A percentile compares a stretch with the other conserved stretches of the same genome.
These are phyloP conservation scores for Crepidotus variabilis DNA, from an alignment of 768 basidiomycete species.

Conservation along the genomic window DNA sequence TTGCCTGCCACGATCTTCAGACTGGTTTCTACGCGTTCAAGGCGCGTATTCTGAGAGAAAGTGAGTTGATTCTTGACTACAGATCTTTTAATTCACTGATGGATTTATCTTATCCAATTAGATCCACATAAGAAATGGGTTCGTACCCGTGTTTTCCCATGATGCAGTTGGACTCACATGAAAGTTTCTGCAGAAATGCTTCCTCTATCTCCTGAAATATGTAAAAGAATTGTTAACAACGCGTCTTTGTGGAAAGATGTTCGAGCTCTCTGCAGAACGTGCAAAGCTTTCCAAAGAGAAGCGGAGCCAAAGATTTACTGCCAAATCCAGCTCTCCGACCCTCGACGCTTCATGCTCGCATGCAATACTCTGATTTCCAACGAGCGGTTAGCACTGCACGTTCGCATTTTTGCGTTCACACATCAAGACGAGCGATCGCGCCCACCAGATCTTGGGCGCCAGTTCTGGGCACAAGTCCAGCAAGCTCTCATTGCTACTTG, in stretches of 20 bases:
- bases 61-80: background rate
- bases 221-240: slow-evolving; percentile 34
- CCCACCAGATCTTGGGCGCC: slow-evolving; percentile 18
- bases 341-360: slow-evolving; percentile 29
- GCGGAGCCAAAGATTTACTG: slow-evolving; percentile 48
- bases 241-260: slow-evolving; percentile 32
- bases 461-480: slow-evolving; percentile 44
- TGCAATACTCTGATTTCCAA: slow-evolving; percentile 34
- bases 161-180: background rate
- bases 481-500: slow-evolving; percentile 38
- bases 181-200: slow-evolving; percentile 14
- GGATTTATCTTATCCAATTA: background rate
- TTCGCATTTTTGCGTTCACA: slow-evolving; percentile 39
- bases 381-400: slow-evolving; percentile 35
- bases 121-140: slow-evolving; percentile 9
- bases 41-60: background rate
- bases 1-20: slow-evolving; percentile 1
- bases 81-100: background rate
- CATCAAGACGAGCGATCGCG: slow-evolving; percentile 21
- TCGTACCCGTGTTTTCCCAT: slow-evolving; percentile 5
- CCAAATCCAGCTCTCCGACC: slow-evolving; percentile 33
- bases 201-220: slow-evolving; percentile 40
- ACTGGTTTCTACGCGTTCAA: background rate
- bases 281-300: slow-evolving; percentile 41
- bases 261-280: slow-evolving; percentile 38